Conservation (phyloP, 2,329 filamentous ascomycete genomes). For the Monosporascus sp. region DNA sequence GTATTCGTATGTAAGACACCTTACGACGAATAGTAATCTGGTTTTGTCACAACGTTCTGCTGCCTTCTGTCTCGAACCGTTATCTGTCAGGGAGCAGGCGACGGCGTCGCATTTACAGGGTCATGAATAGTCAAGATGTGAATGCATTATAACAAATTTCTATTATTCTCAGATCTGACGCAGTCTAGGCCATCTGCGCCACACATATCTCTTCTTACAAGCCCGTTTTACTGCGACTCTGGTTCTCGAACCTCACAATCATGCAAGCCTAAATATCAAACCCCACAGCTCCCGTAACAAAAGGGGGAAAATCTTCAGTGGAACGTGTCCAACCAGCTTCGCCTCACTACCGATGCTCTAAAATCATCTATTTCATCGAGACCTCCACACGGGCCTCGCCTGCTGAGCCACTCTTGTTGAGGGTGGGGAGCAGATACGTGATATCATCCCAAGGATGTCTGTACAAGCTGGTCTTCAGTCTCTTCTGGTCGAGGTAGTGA, state of each 20-base stretch:
- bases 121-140: background rate
- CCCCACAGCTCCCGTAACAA: background rate
- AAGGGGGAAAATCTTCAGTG: background rate
- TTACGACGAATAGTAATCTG: too few species aligned
- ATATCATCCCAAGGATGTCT: conserved; percentile 99
- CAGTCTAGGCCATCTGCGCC: conserved; percentile 12
- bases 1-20: too few species aligned
- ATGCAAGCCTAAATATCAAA: conserved; percentile 12
- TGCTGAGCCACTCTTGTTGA: conserved; percentile 63
- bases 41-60: too few species aligned
- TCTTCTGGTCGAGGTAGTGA: conserved; percentile 99
- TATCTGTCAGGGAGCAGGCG: too few species aligned
- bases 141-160: conserved; percentile 8
- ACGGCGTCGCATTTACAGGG: background rate
- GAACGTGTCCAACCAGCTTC: background rate
- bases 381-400: conserved; percentile 92
- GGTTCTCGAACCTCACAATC: conserved; percentile 7
- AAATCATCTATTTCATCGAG: conserved; percentile 52
- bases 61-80: too few species aligned
- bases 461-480: conserved; percentile 96
- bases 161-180: conserved; percentile 18
- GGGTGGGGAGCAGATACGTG: conserved; percentile 84
- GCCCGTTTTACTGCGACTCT: conserved; percentile 11
- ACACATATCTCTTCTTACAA: conserved; percentile 17
- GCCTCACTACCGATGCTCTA: conserved; percentile 2